Percentiles rank a stretch among this genome's conserved stretches.
Evolutionary conservation across 805 yeast genomes (phyloP).

Genomic region (Pichia thaimueangensis): DNA sequence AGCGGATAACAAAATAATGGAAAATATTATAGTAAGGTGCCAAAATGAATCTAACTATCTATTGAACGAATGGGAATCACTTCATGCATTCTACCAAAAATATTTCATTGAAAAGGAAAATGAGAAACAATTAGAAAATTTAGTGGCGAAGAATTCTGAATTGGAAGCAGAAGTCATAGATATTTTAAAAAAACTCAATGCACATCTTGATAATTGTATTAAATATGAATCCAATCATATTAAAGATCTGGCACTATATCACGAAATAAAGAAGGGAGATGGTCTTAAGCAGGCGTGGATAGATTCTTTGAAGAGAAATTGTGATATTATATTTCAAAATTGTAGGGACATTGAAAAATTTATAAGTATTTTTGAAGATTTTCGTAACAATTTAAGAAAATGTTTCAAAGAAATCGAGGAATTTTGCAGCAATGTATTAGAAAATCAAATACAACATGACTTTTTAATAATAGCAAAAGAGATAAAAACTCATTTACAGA

Average conservation of each 20-base stretch:
- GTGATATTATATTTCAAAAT: constrained; percentile 24
- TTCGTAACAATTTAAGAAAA: constrained; percentile 8
- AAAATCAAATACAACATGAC: constrained; percentile 10
- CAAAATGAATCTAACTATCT: constrained; percentile 23
- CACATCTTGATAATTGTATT: constrained; percentile 75
- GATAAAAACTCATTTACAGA: constrained; percentile 11
- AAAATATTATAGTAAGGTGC: constrained; percentile 24
- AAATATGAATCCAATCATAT: constrained; percentile 30
- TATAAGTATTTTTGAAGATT: constrained; percentile 18
- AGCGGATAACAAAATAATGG: constrained; percentile 22
- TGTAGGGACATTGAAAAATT: constrained; percentile 24
- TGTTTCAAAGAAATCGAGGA: constrained; percentile 8
- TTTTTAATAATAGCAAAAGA: neutral
- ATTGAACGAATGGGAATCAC: constrained; percentile 18
- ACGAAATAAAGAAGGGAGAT: constrained; percentile 40
- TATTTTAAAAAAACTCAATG: constrained; percentile 62
- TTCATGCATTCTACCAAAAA: constrained; percentile 15
- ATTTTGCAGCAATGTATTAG: constrained; percentile 6
- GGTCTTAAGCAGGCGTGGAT: constrained; percentile 50
- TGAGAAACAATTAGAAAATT: constrained; percentile 20
- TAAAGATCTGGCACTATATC: constrained; percentile 32
- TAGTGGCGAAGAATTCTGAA: constrained; percentile 36
- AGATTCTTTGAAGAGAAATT: constrained; percentile 37
- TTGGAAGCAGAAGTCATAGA: constrained; percentile 67
- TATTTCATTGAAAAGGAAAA: constrained; percentile 12